phyloP scores from a whole-genome alignment of 495 filamentous ascomycete species.

The Platismatia glauca region DNA sequence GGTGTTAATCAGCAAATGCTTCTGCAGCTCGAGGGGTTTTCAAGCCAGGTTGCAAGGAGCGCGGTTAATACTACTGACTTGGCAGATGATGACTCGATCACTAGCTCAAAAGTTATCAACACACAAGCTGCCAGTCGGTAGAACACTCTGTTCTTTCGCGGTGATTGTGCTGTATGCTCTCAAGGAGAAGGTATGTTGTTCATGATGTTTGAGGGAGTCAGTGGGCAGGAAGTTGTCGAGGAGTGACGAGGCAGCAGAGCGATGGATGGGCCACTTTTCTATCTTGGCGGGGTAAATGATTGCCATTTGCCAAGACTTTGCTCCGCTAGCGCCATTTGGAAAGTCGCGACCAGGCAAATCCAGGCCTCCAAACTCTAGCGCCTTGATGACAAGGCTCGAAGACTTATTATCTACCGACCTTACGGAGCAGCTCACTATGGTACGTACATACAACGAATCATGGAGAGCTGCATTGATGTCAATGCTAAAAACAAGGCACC shows the following conservation, averaged over 20 bases:
- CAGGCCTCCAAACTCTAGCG: not conserved
- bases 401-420: not conserved
- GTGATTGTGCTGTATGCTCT: not conserved
- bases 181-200: not conserved
- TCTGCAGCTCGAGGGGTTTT: not conserved
- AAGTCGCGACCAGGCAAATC: not conserved
- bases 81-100: slow-evolving; percentile 4
- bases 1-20: not conserved
- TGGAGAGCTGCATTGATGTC: not conserved
- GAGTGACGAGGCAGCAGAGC: slow-evolving; percentile 21
- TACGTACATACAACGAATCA: not conserved
- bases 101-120: not conserved
- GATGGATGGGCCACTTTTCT: slow-evolving; percentile 2
- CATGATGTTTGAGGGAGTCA: not conserved
- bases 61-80: not conserved
- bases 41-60: not conserved
- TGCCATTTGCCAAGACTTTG: slow-evolving; percentile 9
- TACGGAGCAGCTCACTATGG: not conserved
- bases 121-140: not conserved
- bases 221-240: slow-evolving; percentile 21
- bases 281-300: slow-evolving; percentile 9
- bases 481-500: not conserved
- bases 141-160: not conserved
- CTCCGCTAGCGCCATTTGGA: not conserved
- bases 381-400: not conserved